Conservation (phyloP, 2,329 filamentous ascomycete species). For the Xylaria sp. region DNA sequence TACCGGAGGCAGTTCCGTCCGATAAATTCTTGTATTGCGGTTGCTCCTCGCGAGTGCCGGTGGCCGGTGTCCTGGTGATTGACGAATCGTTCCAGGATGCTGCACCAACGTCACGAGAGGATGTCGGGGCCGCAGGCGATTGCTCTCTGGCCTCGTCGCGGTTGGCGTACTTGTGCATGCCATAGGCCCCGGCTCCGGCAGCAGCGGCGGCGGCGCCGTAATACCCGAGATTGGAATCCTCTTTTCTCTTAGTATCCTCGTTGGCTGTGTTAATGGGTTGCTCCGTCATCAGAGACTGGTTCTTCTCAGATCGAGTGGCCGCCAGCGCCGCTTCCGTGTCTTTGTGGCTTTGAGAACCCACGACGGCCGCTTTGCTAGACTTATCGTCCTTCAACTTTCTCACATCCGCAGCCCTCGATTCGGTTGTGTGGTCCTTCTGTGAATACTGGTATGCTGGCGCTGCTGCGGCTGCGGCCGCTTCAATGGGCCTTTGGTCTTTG, state of each 20-base stretch:
- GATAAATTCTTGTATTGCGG: background rate
- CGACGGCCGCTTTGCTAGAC: background rate
- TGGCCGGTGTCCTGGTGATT: too few relatives aligned
- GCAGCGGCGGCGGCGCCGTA: constrained; percentile 23
- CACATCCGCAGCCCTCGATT: background rate
- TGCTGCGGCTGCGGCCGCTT: background rate
- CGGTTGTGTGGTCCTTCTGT: background rate
- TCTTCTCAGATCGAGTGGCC: background rate
- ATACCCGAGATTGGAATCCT: constrained; percentile 15
- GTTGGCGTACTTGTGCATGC: constrained; percentile 26
- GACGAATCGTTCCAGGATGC: background rate
- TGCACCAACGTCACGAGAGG: background rate
- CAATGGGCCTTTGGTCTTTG: background rate
- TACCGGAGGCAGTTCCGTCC: background rate
- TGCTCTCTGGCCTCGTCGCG: background rate
- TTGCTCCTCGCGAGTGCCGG: background rate
- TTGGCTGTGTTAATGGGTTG: background rate
- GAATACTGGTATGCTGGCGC: background rate
- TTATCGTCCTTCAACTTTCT: constrained; percentile 8
- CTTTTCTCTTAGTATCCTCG: background rate
- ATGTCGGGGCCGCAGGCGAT: background rate
- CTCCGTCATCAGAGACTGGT: background rate
- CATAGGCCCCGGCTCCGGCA: constrained; percentile 28
- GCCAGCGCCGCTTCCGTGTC: background rate
- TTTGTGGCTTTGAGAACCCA: background rate